Percentiles rank a stretch among this genome's conserved stretches.
Conservation (phyloP, 2,329 filamentous ascomycete species). For the Emericellopsis cladophorae region DNA sequence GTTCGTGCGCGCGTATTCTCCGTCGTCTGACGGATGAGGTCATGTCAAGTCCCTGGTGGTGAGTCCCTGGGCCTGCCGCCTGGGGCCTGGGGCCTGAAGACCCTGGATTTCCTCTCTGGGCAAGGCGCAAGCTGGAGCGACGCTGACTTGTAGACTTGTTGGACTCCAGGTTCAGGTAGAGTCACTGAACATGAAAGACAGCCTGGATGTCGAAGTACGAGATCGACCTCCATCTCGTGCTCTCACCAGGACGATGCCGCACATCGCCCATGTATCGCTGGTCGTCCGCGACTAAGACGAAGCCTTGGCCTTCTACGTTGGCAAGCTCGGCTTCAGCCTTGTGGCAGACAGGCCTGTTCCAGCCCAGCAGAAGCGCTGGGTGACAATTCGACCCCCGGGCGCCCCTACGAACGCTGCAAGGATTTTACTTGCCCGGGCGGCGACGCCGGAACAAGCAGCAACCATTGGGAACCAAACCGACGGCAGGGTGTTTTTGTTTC, state of each 20-base stretch:
- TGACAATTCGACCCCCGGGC: constrained; percentile 1
- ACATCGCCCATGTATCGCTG: constrained; percentile 5
- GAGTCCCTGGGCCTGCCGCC: too few species aligned
- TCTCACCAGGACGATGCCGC: background rate
- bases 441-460: constrained; percentile 4
- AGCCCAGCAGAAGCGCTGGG: constrained; percentile 5
- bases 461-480: constrained; percentile 5
- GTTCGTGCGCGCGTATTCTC: too few species aligned
- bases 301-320: constrained; percentile 5
- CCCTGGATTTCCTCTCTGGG: too few species aligned
- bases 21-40: too few species aligned
- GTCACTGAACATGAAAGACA: too few species aligned
- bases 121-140: too few species aligned
- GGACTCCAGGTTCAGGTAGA: too few species aligned
- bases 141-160: too few species aligned
- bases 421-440: constrained; percentile 4
- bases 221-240: too few species aligned
- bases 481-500: constrained; percentile 6
- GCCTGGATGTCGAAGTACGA: too few species aligned
- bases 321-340: constrained; percentile 7
- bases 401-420: constrained; percentile 1
- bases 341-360: constrained; percentile 5
- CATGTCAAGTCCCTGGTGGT: too few species aligned
- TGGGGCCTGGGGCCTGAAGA: too few species aligned
- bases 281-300: constrained; percentile 7